phyloP scores from a whole-genome alignment of 2,329 filamentous ascomycete species.

The Alternaria ventricosa region DNA sequence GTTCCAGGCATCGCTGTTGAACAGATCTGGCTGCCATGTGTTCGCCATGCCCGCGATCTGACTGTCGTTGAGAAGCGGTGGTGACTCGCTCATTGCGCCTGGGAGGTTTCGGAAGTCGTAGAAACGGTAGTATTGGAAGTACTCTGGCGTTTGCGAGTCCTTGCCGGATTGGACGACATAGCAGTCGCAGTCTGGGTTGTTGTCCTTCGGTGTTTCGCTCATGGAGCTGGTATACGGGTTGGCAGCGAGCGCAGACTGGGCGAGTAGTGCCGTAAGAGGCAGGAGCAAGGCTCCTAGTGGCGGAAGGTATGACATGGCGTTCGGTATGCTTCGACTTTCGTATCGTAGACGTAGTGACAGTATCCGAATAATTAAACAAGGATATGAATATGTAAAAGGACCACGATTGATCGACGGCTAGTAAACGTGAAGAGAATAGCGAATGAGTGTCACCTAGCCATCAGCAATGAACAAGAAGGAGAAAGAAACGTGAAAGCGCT shows the following conservation, averaged over 20 bases:
- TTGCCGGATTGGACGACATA: constrained; percentile 55
- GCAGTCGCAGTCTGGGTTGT: constrained; percentile 53
- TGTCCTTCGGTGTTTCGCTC: constrained; percentile 41
- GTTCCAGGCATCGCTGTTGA: constrained; percentile 46
- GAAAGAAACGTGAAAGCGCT: not conserved
- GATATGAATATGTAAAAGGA: constrained; percentile 5
- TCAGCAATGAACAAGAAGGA: constrained; percentile 3
- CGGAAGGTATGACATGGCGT: constrained; percentile 25
- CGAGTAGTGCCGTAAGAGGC: constrained; percentile 30
- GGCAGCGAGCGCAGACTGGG: constrained; percentile 29
- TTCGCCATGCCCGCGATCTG: constrained; percentile 24
- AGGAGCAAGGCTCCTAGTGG: constrained; percentile 31
- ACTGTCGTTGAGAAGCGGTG: constrained; percentile 34
- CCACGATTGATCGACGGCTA: constrained; percentile 10
- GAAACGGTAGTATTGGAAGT: constrained; percentile 60
- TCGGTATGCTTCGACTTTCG: not conserved
- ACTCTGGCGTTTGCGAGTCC: constrained; percentile 45
- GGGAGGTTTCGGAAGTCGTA: constrained; percentile 58
- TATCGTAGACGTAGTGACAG: not conserved
- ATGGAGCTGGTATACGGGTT: constrained; percentile 38
- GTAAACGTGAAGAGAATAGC: constrained; percentile 5
- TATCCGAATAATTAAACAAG: constrained; percentile 2
- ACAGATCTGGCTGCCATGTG: constrained; percentile 47
- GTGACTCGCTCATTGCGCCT: constrained; percentile 32
- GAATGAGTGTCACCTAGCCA: constrained; percentile 19